Evolutionary conservation across 441 rosid genomes (phyloP).

Genomic region (Euphorbia schlechtendalii): DNA sequence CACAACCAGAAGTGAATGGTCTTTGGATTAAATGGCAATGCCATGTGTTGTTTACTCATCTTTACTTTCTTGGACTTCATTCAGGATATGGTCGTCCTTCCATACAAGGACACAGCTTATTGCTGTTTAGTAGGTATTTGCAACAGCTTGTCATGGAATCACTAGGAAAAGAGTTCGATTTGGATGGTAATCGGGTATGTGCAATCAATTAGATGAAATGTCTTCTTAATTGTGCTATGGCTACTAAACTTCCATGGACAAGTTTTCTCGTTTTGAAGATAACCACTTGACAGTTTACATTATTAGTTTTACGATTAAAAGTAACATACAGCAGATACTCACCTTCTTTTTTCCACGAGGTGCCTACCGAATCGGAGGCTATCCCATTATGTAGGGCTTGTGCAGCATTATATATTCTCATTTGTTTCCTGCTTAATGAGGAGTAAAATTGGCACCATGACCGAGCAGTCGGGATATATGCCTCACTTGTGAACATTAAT

Average conservation of each 20-base stretch:
- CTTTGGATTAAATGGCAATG: slow-evolving; percentile 8
- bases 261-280: neutral
- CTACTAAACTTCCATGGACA: neutral
- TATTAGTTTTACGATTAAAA: neutral
- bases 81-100: slow-evolving; percentile 99
- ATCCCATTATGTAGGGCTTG: neutral
- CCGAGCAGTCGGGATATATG: slow-evolving; percentile 96
- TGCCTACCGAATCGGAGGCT: neutral
- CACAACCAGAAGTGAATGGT: neutral
- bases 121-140: slow-evolving; percentile 85
- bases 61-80: slow-evolving; percentile 18
- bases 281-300: neutral
- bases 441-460: neutral
- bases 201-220: slow-evolving; percentile 2
- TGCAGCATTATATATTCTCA: no score
- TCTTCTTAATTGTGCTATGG: neutral
- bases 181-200: slow-evolving; percentile 86
- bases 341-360: neutral
- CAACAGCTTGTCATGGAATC: slow-evolving; percentile 99
- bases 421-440: neutral
- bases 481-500: slow-evolving; percentile 76
- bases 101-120: slow-evolving; percentile 95
- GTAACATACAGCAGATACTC: neutral
- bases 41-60: slow-evolving; percentile 8
- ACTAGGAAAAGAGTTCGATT: slow-evolving; percentile 94